A percentile compares a stretch with the other conserved stretches of the same genome.
Evolutionary conservation across 805 yeast genomes (phyloP).

Genomic region (Kuraishia piskuri): DNA sequence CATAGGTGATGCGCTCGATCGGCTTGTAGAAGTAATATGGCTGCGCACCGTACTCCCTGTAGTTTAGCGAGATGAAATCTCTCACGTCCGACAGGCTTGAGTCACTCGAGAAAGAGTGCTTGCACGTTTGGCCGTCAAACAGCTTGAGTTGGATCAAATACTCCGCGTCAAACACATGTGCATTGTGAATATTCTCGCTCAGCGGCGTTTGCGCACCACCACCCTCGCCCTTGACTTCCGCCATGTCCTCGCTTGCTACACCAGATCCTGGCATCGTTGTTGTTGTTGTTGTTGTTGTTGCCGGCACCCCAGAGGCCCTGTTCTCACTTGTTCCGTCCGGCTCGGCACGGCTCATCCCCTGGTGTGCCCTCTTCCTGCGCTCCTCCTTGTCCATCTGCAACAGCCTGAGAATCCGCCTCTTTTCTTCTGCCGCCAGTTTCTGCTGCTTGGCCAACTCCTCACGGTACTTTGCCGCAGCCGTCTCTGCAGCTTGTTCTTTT

Average conservation of each 20-base stretch:
- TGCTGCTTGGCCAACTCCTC: slow-evolving; percentile 28
- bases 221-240: not conserved
- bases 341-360: not conserved
- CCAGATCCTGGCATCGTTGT: too few relatives aligned
- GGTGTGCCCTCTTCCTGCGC: slow-evolving; percentile 15
- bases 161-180: slow-evolving; percentile 27
- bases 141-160: slow-evolving; percentile 43
- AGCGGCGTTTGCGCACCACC: slow-evolving; percentile 3
- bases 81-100: slow-evolving; percentile 52
- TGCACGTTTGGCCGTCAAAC: slow-evolving; percentile 56
- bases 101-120: slow-evolving; percentile 35
- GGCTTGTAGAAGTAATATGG: slow-evolving; percentile 44
- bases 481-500: slow-evolving; percentile 32
- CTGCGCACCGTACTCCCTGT: slow-evolving; percentile 36
- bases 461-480: slow-evolving; percentile 26
- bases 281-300: too few relatives aligned
- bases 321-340: not conserved
- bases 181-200: slow-evolving; percentile 16
- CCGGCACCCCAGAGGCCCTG: too few relatives aligned
- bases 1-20: slow-evolving; percentile 55
- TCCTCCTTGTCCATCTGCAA: slow-evolving; percentile 47
- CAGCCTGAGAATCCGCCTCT: slow-evolving; percentile 43
- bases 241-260: not conserved
- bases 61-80: slow-evolving; percentile 42
- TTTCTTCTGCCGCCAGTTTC: slow-evolving; percentile 36